Conservation (phyloP, 116 monocot species). For the Cymodocea nodosa region DNA sequence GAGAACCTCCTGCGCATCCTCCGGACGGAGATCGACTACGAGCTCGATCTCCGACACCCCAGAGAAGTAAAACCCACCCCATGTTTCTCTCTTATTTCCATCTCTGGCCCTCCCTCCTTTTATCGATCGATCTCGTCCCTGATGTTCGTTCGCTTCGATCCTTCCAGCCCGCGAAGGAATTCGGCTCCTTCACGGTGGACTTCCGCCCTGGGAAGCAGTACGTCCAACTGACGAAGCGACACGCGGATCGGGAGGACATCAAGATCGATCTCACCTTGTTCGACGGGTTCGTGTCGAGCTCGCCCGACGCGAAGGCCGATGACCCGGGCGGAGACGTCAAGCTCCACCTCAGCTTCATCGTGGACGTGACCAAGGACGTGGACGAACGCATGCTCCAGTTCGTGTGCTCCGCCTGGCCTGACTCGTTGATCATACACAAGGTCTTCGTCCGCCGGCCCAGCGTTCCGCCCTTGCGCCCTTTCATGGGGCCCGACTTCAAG, state of each 20-base stretch:
- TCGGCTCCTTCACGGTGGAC: constrained; percentile 48
- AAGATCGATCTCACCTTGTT: constrained; percentile 71
- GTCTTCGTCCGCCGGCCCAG: constrained; percentile 29
- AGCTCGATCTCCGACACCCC: constrained; percentile 33
- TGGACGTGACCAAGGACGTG: constrained; percentile 54
- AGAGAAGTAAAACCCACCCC: constrained; percentile 10
- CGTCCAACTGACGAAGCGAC: constrained; percentile 29
- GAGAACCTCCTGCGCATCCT: constrained; percentile 86
- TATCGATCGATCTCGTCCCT: background rate
- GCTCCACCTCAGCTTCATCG: constrained; percentile 56
- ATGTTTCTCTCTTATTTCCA: background rate
- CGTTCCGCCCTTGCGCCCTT: constrained; percentile 14
- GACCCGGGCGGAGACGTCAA: constrained; percentile 19
- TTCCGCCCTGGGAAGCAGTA: constrained; percentile 58
- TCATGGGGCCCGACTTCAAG: constrained; percentile 74
- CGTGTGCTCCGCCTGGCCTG: constrained; percentile 82
- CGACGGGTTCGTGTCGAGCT: constrained; percentile 33
- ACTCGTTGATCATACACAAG: constrained; percentile 54
- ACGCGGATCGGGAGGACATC: constrained; percentile 30
- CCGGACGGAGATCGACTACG: constrained; percentile 64
- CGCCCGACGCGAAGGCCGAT: constrained; percentile 9
- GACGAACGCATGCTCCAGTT: constrained; percentile 31
- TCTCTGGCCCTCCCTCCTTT: no score
- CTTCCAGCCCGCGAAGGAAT: constrained; percentile 14
- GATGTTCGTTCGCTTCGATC: no score